phyloP scores from a whole-genome alignment of 148 eudicot genomes.

The Vaccinium darrowii region DNA sequence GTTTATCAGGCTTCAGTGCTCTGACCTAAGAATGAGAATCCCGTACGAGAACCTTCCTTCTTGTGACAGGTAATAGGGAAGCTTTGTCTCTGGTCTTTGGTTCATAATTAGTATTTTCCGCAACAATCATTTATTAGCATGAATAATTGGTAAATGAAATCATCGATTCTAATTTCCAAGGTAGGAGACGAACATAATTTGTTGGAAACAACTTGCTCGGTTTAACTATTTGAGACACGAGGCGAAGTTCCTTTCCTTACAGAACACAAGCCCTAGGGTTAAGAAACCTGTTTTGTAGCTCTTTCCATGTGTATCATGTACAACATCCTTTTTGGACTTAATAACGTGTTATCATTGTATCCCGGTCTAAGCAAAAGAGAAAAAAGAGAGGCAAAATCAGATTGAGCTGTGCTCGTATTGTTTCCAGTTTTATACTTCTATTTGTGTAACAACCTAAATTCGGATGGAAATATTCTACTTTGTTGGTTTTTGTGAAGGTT shows the following conservation, averaged over 20 bases:
- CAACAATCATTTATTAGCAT: not conserved
- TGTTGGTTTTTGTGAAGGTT: slow-evolving; percentile 46
- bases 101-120: not conserved
- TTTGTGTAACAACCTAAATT: not conserved
- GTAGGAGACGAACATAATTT: not conserved
- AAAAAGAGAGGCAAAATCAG: not conserved
- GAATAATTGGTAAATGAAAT: not conserved
- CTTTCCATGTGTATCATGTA: slow-evolving; percentile 6
- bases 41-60: slow-evolving; percentile 98
- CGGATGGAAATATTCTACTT: not conserved
- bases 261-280: not conserved
- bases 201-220: not conserved
- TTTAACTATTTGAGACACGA: not conserved
- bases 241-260: not conserved
- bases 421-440: not conserved
- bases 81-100: slow-evolving; percentile 9
- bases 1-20: slow-evolving; percentile 94
- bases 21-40: slow-evolving; percentile 96
- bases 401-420: not conserved
- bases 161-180: not conserved
- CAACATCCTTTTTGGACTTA: not conserved
- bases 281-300: not conserved
- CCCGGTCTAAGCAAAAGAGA: not conserved
- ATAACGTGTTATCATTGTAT: not conserved
- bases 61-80: slow-evolving; percentile 67